phyloP scores from a whole-genome alignment of 768 basidiomycete species.

The Lactifluus pinguis region DNA sequence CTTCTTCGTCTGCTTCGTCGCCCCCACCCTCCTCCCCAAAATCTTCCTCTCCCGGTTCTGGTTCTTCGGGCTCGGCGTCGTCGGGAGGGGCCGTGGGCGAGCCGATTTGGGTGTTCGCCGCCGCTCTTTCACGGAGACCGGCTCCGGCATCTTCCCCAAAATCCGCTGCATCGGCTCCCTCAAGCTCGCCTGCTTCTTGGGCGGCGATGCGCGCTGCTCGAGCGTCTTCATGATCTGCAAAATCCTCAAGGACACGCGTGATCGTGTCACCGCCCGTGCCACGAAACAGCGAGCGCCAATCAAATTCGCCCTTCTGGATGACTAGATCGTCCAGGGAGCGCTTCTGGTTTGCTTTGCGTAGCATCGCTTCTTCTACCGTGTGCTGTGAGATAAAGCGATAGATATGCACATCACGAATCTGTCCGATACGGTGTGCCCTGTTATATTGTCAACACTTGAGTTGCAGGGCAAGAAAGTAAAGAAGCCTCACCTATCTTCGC shows the following conservation, averaged over 20 bases:
- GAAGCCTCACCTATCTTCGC: conserved; percentile 72
- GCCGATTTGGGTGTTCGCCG: conserved; percentile 10
- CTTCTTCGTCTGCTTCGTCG: conserved; percentile 35
- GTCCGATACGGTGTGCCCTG: conserved; percentile 97
- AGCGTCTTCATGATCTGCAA: conserved; percentile 84
- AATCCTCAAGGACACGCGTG: conserved; percentile 69
- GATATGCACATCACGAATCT: conserved; percentile 92
- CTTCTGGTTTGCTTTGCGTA: conserved; percentile 97
- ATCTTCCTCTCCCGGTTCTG: conserved; percentile 21
- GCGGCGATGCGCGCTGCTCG: conserved; percentile 73
- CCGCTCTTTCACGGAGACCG: background rate
- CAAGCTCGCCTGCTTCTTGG: conserved; percentile 58
- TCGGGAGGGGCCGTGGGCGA: conserved; percentile 2
- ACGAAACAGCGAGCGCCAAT: conserved; percentile 79
- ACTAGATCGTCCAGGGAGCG: conserved; percentile 83
- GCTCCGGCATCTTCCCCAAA: conserved; percentile 42
- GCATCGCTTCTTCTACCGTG: conserved; percentile 94
- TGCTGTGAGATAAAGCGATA: conserved; percentile 86
- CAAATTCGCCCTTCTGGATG: conserved; percentile 90
- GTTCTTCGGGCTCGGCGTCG: conserved; percentile 8
- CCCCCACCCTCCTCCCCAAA: conserved; percentile 29
- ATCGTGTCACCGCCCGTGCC: conserved; percentile 41
- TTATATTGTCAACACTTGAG: conserved; percentile 7
- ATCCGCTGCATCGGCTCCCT: conserved; percentile 74
- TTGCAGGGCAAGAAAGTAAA: background rate